Evolutionary conservation across 1,139 yeast species (phyloP).

Genomic region (Petasospora rhodanensis): DNA sequence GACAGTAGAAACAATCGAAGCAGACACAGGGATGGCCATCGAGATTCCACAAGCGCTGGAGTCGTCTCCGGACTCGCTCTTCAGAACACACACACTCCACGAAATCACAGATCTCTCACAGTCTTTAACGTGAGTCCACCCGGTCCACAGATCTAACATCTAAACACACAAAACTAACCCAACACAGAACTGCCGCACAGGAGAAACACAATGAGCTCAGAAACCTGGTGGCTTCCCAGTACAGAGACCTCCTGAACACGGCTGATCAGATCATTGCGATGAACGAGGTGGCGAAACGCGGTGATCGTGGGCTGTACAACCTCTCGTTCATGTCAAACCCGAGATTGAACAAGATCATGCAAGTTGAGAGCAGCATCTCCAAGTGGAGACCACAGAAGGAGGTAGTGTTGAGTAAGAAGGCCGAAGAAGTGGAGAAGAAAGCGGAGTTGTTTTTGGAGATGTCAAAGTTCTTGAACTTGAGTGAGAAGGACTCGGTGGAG

Average conservation of each 20-base stretch:
- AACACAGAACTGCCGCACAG: constrained; percentile 7
- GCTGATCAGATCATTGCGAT: constrained; percentile 64
- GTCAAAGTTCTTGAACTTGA: constrained; percentile 12
- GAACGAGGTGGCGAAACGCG: constrained; percentile 35
- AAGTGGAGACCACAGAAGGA: constrained; percentile 1
- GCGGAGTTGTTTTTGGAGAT: constrained; percentile 13
- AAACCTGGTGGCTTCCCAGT: constrained; percentile 57
- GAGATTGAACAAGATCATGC: constrained; percentile 7
- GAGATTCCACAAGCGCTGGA: constrained; percentile 4
- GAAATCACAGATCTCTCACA: constrained; percentile 12
- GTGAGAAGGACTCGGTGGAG: constrained; percentile 2
- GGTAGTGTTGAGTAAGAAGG: background rate
- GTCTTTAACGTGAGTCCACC: constrained; percentile 3
- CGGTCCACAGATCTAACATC: background rate
- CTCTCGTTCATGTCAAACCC: constrained; percentile 15
- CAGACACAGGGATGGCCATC: constrained; percentile 1
- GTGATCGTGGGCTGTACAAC: constrained; percentile 20
- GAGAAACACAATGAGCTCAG: constrained; percentile 43
- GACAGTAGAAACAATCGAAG: background rate
- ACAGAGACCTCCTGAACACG: constrained; percentile 61
- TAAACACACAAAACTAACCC: background rate
- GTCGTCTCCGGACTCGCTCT: constrained; percentile 2
- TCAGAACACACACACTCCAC: constrained; percentile 6
- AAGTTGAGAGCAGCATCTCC: constrained; percentile 10
- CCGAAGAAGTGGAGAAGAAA: constrained; percentile 4